Conservation (phyloP, 371 early-diverging fungal genomes). For the Mortierella polycephala region DNA sequence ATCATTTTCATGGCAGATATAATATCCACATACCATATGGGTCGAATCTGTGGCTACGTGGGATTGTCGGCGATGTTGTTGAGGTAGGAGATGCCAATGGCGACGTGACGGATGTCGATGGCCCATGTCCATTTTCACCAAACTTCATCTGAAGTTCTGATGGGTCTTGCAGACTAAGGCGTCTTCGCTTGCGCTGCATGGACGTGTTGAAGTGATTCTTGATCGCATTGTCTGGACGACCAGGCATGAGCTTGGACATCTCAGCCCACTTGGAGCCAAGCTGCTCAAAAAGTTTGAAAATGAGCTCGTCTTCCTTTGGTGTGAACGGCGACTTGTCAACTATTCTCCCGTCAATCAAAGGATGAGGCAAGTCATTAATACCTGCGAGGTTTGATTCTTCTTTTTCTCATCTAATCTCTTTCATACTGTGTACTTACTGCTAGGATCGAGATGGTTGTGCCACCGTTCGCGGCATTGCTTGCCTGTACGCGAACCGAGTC, state of each 20-base stretch:
- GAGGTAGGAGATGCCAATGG: conserved; percentile 40
- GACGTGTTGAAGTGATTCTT: conserved; percentile 57
- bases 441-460: conserved; percentile 56
- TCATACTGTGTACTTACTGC: conserved; percentile 19
- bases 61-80: conserved; percentile 16
- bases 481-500: conserved; percentile 52
- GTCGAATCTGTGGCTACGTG: conserved; percentile 36
- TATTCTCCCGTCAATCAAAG: background rate
- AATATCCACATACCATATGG: conserved; percentile 37
- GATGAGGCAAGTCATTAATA: conserved; percentile 2
- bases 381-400: background rate
- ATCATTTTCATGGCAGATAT: background rate
- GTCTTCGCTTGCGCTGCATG: conserved; percentile 56
- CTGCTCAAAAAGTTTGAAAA: conserved; percentile 49
- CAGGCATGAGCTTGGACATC: conserved; percentile 56
- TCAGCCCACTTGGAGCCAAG: conserved; percentile 58
- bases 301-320: conserved; percentile 49
- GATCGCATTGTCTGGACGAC: conserved; percentile 56
- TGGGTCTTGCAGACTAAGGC: conserved; percentile 45
- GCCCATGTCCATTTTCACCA: conserved; percentile 15
- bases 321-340: conserved; percentile 58
- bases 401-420: background rate
- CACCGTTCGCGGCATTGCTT: conserved; percentile 57
- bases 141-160: conserved; percentile 53
- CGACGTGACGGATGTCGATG: conserved; percentile 14